Percentiles rank a stretch among this genome's conserved stretches.
Conservation (phyloP, 2,329 filamentous ascomycete species). For the Aspergillus tubingensis region DNA sequence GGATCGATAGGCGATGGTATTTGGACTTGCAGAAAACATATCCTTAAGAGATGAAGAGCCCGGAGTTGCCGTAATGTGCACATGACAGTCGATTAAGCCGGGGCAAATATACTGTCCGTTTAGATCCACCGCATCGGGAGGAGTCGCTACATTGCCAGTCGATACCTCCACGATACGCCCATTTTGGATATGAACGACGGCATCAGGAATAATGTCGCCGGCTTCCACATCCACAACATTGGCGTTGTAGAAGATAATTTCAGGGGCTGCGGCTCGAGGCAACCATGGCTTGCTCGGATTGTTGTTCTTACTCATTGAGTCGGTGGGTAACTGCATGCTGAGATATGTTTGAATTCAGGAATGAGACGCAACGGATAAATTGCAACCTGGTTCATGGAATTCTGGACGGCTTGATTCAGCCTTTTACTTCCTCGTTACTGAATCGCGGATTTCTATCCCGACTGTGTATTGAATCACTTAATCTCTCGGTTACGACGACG, state of each 20-base stretch:
- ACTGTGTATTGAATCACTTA: too few relatives aligned
- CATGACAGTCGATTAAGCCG: constrained; percentile 56
- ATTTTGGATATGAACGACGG: constrained; percentile 37
- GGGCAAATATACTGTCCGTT: constrained; percentile 51
- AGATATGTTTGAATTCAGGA: too few relatives aligned
- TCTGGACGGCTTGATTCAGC: too few relatives aligned
- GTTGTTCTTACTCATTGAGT: too few relatives aligned
- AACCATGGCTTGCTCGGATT: too few relatives aligned
- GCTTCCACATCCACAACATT: constrained; percentile 46
- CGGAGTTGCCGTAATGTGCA: constrained; percentile 51
- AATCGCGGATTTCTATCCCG: too few relatives aligned
- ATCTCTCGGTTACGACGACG: too few relatives aligned
- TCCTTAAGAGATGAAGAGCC: constrained; percentile 43
- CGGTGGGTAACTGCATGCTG: too few relatives aligned
- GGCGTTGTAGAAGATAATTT: constrained; percentile 45
- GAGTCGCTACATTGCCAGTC: constrained; percentile 7
- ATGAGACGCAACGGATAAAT: too few relatives aligned
- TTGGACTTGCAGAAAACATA: constrained; percentile 38
- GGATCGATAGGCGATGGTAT: constrained; percentile 18
- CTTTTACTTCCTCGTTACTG: too few relatives aligned
- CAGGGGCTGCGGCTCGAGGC: not conserved
- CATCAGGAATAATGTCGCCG: constrained; percentile 34
- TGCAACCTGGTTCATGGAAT: too few relatives aligned
- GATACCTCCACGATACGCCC: constrained; percentile 37
- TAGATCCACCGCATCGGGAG: constrained; percentile 40